Evolutionary conservation across 1,284 basidiomycete genomes (phyloP).

Genomic region (Irpex sp.): DNA sequence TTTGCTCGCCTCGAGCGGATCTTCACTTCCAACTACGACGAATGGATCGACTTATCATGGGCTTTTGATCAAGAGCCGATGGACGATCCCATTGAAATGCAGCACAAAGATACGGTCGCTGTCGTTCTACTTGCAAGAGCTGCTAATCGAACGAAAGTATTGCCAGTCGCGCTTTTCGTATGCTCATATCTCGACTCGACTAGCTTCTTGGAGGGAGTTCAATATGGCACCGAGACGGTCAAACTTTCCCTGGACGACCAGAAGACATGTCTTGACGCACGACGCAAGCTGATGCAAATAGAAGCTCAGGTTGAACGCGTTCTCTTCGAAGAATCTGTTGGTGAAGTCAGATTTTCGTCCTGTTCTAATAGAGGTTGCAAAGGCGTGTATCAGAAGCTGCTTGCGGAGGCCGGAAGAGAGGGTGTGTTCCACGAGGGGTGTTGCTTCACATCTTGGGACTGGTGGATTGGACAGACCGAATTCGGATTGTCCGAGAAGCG

Average conservation of each 20-base stretch:
- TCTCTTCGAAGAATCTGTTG: background rate
- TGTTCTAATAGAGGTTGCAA: too few species aligned
- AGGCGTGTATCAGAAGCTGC: too few species aligned
- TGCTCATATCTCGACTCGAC: constrained; percentile 5
- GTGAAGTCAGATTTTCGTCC: too few species aligned
- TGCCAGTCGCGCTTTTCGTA: constrained; percentile 12
- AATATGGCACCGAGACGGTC: background rate
- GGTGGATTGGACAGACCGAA: background rate
- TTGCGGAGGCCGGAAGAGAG: too few species aligned
- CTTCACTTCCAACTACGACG: background rate
- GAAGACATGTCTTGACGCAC: background rate
- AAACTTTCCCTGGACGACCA: constrained; percentile 2
- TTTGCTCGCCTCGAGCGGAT: background rate
- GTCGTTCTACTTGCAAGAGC: constrained; percentile 13
- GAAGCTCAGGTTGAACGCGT: background rate
- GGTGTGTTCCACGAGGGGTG: background rate
- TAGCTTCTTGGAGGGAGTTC: background rate
- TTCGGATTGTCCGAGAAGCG: background rate
- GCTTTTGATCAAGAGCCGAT: background rate
- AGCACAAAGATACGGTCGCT: constrained; percentile 2
- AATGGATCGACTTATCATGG: background rate
- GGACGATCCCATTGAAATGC: background rate
- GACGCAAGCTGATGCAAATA: background rate
- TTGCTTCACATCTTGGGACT: background rate
- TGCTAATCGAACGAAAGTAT: constrained; percentile 4